Percentiles rank a stretch among this genome's conserved stretches.
phyloP scores from a whole-genome alignment of 2,329 filamentous ascomycete species.

The Arthroderma uncinatum region DNA sequence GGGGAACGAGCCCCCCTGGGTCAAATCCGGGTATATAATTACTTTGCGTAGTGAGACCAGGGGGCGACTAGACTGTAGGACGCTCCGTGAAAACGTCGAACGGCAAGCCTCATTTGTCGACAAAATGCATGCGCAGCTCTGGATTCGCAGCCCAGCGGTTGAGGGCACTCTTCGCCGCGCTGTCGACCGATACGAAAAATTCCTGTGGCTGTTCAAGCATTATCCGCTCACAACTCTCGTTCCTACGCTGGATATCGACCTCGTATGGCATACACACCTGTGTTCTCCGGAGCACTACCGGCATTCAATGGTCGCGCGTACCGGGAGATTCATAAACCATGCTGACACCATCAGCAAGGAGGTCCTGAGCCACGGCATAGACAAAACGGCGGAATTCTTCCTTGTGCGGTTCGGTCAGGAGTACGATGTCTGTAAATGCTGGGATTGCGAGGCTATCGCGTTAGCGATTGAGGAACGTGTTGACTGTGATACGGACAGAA shows the following conservation, averaged over 20 bases:
- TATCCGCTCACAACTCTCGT: slow-evolving; percentile 25
- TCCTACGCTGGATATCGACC: slow-evolving; percentile 35
- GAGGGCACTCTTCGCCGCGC: slow-evolving; percentile 28
- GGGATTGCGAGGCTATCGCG: slow-evolving; percentile 4
- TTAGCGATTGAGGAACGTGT: background rate
- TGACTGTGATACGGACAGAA: no score
- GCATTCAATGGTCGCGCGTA: slow-evolving; percentile 8
- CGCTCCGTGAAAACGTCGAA: no score
- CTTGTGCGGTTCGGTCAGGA: slow-evolving; percentile 26
- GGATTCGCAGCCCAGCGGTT: slow-evolving; percentile 30
- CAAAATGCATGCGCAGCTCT: slow-evolving; percentile 33
- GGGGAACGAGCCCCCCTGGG: no score
- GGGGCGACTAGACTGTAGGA: no score
- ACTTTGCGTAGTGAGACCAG: no score
- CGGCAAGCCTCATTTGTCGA: slow-evolving; percentile 29
- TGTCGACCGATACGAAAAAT: slow-evolving; percentile 31
- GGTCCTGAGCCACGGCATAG: slow-evolving; percentile 21
- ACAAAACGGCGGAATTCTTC: slow-evolving; percentile 23
- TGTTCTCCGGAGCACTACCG: slow-evolving; percentile 24
- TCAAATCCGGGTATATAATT: no score
- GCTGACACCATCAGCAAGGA: slow-evolving; percentile 29
- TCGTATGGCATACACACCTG: slow-evolving; percentile 39
- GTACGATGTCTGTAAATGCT: slow-evolving; percentile 24
- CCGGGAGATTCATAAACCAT: slow-evolving; percentile 28
- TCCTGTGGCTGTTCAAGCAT: slow-evolving; percentile 26